Evolutionary conservation across 805 yeast genomes (phyloP), one percentile per base, ranked within the genome.

Genomic region (Hanseniaspora guilliermondii): DNA sequence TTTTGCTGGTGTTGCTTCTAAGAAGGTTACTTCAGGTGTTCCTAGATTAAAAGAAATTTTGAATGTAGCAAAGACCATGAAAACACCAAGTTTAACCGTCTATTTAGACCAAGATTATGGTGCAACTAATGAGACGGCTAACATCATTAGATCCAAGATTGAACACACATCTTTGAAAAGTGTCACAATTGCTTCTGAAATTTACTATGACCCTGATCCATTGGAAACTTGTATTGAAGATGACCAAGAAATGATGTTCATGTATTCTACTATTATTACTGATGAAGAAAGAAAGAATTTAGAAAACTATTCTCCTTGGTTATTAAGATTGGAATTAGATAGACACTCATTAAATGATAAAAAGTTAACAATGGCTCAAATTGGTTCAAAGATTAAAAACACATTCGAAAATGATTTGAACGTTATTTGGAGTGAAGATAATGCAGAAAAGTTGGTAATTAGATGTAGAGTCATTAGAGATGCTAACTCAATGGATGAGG

Each of bases 81-180:
- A 91, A 72, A 93, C 99, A n/a, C 99, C 99, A n/a, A 94, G 96
- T 14, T 75, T 91, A 66, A 88, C 96, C 9, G 96, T 91, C n/a
- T 93, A 89, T 67, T 73, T 93, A 67, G 76, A 86, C 47, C 81
- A 82, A 5, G 91, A 80, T 40, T 76, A 82, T 58, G 89, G 96
- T 5, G 76, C 78, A 47, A 96, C 93, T 63, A 91, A 89, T 69
- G 97, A 89, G 68, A 81, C 76, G 70, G 97, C 99, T 11, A 93
- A 93, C 74, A 82, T 83, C 45, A 87, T 93, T 44, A 96, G 95
- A 73, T 86, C 97, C 57, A 94, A 96, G 0, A 91, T 93, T 65
- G 97, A 93, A 68, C 97, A 93, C 63, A 93, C 99, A 1, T 85
- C 95, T 1, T 74, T 93, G 69, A 85, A 82, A 73, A 89, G 91